Evolutionary conservation across 2,329 filamentous ascomycete genomes (phyloP), one percentile per base, ranked within the genome.

Genomic region (Exophiala sp.): DNA sequence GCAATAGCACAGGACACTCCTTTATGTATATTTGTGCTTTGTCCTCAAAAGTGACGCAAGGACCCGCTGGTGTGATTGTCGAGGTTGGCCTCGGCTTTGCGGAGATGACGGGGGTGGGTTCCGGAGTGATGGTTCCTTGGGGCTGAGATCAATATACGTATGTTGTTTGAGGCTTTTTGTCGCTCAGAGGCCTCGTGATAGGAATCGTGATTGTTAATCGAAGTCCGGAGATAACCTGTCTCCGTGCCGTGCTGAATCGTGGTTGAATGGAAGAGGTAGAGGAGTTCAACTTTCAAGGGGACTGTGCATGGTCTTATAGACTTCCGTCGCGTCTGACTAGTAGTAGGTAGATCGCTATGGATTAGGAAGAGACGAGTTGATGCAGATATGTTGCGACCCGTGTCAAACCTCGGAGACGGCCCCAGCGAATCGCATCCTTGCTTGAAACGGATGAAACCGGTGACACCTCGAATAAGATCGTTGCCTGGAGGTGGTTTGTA

Each of bases 361-460:
- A 37, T 53, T 43, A 50, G 45, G 9, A 29, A n/a, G 18, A 38
- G 3, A 11, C 43, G 30, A 11, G 16, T 39, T 43, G 44, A 32
- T 37, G 6, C 21, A 43, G 18, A 24, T 7, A 19, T 23, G n/a
- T 18, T 23, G 9, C 14, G 18, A 23, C 11, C 22, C 18, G 19
- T 43, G n/a, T 18, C 35, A 24, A 19, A 16, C n/a, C 39, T 30
- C 23, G 27, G 29, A 38, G 29, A 3, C 13, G 22, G 42, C 39
- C 22, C 42, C 18, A 38, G 35, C 48, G 46, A 55, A 55, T 52
- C 35, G 48, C 18, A 52, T 49, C 44, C 32, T 23, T 40, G 49
- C n/a, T 42, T 24, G 48, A 41, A 39, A 22, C 53, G 53, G 53
- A 52, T 46, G 19, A 56, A 56, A 50, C 46, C 53, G 53, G 53